A percentile compares a stretch with the other conserved stretches of the same genome.
phyloP scores from a whole-genome alignment of 1,284 basidiomycete genomes.

The Microbotryum violaceum region DNA sequence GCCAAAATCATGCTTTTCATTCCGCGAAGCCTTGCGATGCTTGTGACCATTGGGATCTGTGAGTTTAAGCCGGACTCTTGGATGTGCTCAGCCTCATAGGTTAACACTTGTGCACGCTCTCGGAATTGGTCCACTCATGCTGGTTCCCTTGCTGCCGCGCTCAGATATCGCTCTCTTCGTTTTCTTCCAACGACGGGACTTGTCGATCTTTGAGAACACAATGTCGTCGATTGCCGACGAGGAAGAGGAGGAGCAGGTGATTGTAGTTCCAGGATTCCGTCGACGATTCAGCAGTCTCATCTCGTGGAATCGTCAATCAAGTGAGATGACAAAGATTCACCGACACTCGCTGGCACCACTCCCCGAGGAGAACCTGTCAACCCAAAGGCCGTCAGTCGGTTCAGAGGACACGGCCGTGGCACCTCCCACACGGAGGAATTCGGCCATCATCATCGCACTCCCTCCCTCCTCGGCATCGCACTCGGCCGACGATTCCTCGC shows the following conservation, averaged over 20 bases:
- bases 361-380: no score
- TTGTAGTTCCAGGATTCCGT: background rate
- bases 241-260: background rate
- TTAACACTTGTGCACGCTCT: background rate
- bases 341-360: background rate
- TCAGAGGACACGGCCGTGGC: no score
- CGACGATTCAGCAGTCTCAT: background rate
- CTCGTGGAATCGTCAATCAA: no score
- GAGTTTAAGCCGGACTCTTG: background rate
- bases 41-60: conserved; percentile 9
- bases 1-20: conserved; percentile 19
- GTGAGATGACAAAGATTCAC: conserved; percentile 2
- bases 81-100: no score
- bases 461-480: background rate
- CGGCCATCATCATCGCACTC: background rate
- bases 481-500: background rate
- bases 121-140: background rate
- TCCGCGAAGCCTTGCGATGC: conserved; percentile 14
- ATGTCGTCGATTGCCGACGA: conserved; percentile 6
- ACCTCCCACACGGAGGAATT: no score
- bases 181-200: conserved; percentile 19
- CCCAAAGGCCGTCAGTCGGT: no score
- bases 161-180: conserved; percentile 12
- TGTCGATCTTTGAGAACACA: conserved; percentile 10
- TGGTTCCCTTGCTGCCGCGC: conserved; percentile 3